Evolutionary conservation across 495 filamentous ascomycete species (phyloP).

Genomic region (Penicillium angulare): DNA sequence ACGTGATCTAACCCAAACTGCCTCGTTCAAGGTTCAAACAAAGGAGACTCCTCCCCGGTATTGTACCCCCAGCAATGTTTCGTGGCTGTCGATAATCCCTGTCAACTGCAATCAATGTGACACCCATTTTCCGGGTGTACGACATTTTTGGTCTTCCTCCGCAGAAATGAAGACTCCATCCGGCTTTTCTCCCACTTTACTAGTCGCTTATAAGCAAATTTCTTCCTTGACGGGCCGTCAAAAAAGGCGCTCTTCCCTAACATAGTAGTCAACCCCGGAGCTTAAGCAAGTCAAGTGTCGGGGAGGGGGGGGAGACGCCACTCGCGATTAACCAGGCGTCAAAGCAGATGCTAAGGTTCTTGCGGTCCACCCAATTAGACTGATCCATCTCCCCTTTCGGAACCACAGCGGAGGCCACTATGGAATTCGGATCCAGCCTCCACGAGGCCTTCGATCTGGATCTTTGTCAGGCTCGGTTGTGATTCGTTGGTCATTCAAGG

Average conservation of each 20-base stretch:
- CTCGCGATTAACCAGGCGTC: constrained; percentile 1
- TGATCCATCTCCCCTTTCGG: not conserved
- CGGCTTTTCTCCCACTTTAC: too few species aligned
- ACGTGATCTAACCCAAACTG: too few species aligned
- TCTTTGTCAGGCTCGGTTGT: too few species aligned
- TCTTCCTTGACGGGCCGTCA: not conserved
- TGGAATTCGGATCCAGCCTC: constrained; percentile 16
- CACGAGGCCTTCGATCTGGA: constrained; percentile 11
- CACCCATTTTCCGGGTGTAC: too few species aligned
- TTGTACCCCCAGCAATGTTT: too few species aligned
- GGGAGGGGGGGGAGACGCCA: not conserved
- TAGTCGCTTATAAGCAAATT: too few species aligned
- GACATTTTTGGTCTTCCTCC: too few species aligned
- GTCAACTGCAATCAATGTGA: too few species aligned
- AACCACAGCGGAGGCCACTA: not conserved
- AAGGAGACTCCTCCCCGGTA: too few species aligned
- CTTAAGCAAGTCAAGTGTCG: not conserved
- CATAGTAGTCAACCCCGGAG: constrained; percentile 11
- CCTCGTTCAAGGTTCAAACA: too few species aligned
- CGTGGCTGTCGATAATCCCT: too few species aligned
- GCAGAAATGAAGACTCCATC: too few species aligned
- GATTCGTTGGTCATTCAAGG: constrained; percentile 16
- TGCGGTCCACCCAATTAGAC: constrained; percentile 2
- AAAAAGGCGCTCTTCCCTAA: not conserved
- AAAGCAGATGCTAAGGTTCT: constrained; percentile 6